These are phyloP conservation scores for Populus tremula DNA, from an alignment of 345 rosid genomes.

Conservation along the genomic window DNA sequence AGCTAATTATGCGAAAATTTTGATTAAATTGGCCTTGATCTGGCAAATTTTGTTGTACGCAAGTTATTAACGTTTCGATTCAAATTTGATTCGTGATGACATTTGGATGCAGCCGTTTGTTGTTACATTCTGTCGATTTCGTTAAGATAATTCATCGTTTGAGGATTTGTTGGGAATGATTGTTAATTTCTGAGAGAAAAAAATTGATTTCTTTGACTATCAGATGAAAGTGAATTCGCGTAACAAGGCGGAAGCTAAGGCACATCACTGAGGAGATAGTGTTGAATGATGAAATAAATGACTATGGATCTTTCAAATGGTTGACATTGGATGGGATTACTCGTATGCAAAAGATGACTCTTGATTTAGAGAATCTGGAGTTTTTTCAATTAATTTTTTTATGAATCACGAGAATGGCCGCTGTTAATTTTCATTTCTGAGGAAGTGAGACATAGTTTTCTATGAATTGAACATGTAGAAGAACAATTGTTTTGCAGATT, in stretches of 20 bases:
- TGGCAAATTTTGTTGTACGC: not conserved
- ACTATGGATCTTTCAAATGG: not conserved
- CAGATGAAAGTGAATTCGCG: constrained; percentile 47
- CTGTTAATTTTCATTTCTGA: not conserved
- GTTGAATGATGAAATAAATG: constrained; percentile 1
- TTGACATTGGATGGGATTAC: not conserved
- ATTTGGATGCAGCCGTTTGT: not conserved
- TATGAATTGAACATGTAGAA: not conserved
- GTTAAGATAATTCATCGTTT: not conserved
- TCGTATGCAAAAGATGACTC: not conserved
- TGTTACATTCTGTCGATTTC: not conserved
- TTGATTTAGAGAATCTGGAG: not conserved
- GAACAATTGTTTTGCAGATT: not conserved
- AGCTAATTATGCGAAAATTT: not conserved
- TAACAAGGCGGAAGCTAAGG: constrained; percentile 55
- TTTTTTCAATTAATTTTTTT: not conserved
- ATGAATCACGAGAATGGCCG: not conserved
- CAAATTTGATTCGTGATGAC: not conserved
- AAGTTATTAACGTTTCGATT: not conserved
- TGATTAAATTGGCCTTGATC: not conserved
- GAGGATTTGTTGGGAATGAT: not conserved
- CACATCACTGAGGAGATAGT: constrained; percentile 19
- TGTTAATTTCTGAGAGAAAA: not conserved
- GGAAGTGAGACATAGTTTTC: not conserved
- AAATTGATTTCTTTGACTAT: not conserved